Conservation (phyloP, 2,329 filamentous ascomycete genomes). For the Cordyceps pruinosa region DNA sequence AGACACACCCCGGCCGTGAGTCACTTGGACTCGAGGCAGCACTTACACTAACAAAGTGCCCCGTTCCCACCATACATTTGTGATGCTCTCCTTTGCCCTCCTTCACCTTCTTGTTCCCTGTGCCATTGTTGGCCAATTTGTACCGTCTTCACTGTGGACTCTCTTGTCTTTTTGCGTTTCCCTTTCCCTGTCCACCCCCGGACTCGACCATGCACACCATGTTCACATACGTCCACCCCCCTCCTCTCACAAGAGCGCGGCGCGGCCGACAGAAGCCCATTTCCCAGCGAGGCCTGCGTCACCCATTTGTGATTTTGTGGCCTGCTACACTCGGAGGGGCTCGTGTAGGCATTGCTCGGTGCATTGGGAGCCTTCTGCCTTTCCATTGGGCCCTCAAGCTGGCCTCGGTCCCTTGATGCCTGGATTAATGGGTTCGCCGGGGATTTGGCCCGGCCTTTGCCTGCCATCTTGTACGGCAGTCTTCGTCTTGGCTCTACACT, state of each 20-base stretch:
- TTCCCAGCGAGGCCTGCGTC: not conserved
- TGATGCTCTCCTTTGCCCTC: not conserved
- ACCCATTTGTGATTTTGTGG: conserved; percentile 4
- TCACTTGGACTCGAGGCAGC: conserved; percentile 1
- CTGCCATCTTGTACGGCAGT: not conserved
- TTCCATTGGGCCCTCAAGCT: not conserved
- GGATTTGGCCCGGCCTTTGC: not conserved
- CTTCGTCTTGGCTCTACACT: not conserved
- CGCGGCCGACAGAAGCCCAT: not conserved
- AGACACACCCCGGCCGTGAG: not conserved
- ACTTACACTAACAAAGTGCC: not conserved
- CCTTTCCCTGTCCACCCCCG: not conserved
- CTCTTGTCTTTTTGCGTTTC: not conserved
- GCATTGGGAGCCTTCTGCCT: not conserved
- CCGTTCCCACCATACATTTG: not conserved
- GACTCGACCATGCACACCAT: not conserved
- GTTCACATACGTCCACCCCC: not conserved
- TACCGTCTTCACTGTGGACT: not conserved
- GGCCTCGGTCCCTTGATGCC: not conserved
- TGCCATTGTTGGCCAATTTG: conserved; percentile 6
- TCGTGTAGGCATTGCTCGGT: not conserved
- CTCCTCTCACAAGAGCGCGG: not conserved
- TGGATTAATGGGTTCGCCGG: not conserved
- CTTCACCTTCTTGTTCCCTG: not conserved
- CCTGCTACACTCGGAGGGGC: not conserved